Evolutionary conservation across 768 basidiomycete species (phyloP), one percentile per base, ranked within the genome.

Genomic region (Leucosporidium yakuticum): DNA sequence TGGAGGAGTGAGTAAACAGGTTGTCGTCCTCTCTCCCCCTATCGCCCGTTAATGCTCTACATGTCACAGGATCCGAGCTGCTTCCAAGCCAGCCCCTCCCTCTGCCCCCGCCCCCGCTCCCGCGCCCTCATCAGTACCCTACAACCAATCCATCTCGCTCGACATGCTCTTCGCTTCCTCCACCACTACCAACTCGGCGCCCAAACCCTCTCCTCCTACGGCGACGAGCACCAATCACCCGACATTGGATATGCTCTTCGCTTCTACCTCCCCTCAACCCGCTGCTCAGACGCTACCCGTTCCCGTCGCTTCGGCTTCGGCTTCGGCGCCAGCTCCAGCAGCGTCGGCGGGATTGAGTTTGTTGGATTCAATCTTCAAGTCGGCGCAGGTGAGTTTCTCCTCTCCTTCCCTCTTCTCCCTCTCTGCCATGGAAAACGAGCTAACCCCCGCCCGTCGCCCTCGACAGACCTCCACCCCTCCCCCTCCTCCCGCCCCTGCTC

Each of bases 161-260:
- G 74, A 75, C 67, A 34, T 62, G 61, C 65, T 75, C 54, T 75
- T 75, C 64, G 62, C 54, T 20, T 29, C 62, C 5, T 58, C 53
- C 4, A 11, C 50, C 50, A 29, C 53, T 6, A 9, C 53, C 9
- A 11, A 4, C 4, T 15, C 53, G 25, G 50, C 14, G 29, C 53
- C 53, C 53, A 44, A 44, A 19, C 53, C 29, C 7, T n/a, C n/a
- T 15, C n/a, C 53, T 17, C 23, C 53, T 5, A 5, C 53, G 5
- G 53, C 53, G 25, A 54, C 27, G 4, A 54, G 25, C n/a, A 25
- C 23, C 19, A 27, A 25, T 6, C n/a, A 1, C 7, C 36, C 57
- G 21, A 29, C 53, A 3, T 27, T 54, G 4, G 25, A 54, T 44
- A 44, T 44, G 39, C 39, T 44, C 39, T 44, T 44, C 39, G 39